Conservation (phyloP, 2,329 filamentous ascomycete genomes). For the Fusarium verrucosum region DNA sequence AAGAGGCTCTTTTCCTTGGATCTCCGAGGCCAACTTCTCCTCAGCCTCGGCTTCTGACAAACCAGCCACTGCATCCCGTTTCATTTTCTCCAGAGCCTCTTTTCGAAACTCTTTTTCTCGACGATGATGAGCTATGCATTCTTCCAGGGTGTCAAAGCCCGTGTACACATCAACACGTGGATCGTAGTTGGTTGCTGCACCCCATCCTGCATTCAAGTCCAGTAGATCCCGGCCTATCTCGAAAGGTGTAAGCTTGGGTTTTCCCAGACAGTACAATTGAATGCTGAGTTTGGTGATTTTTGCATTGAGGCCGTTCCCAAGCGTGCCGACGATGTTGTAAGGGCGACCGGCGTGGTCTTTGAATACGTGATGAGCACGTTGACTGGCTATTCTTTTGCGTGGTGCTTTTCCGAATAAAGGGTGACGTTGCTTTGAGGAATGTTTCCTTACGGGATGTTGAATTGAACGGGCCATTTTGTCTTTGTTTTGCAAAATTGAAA, state of each 20-base stretch:
- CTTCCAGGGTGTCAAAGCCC: slow-evolving; percentile 7
- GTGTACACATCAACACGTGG: slow-evolving; percentile 27
- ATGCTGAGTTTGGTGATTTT: slow-evolving; percentile 22
- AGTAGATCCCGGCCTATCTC: slow-evolving; percentile 2
- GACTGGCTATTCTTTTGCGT: not conserved
- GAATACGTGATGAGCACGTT: slow-evolving; percentile 35
- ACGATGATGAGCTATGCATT: slow-evolving; percentile 27
- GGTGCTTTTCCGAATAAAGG: not conserved
- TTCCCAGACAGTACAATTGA: slow-evolving; percentile 25
- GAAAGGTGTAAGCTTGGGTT: not conserved
- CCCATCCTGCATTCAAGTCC: not conserved
- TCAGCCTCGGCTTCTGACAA: slow-evolving; percentile 2
- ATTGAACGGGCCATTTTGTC: not conserved
- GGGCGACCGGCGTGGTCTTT: slow-evolving; percentile 45
- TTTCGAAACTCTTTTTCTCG: slow-evolving; percentile 18
- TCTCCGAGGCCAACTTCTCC: slow-evolving; percentile 5
- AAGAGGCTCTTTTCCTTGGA: slow-evolving; percentile 22
- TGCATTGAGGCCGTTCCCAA: not conserved
- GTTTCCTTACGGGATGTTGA: too few relatives aligned
- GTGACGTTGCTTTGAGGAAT: not conserved
- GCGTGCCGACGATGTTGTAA: not conserved
- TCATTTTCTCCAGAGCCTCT: not conserved
- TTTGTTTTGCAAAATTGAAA: not conserved
- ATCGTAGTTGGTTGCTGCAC: not conserved
- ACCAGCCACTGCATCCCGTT: slow-evolving; percentile 1